Evolutionary conservation across 2,329 filamentous ascomycete genomes (phyloP), one percentile per base, ranked within the genome.

Genomic region (Aspergillus pseudonomiae): DNA sequence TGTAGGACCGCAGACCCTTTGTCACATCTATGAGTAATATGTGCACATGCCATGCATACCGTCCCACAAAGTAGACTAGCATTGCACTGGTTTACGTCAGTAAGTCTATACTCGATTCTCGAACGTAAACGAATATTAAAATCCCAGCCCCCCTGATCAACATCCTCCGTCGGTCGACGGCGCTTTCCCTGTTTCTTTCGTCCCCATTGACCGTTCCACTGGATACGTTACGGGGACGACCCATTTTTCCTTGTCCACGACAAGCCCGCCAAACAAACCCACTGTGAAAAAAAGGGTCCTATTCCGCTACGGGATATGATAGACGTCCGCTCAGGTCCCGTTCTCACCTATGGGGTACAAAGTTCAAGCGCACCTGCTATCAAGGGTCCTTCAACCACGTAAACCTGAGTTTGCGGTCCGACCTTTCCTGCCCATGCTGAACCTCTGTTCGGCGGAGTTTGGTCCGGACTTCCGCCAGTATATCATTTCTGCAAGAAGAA

Each of bases 401-500:
- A 55, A 39, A 55, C 52, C 32, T 53, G 16, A 16, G 50, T 28
- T 53, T 53, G 30, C 16, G 30, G 19, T 32, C 30, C 21, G 52
- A 19, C 52, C n/a, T 30, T 53, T 41, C 30, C 36, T 28, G 36
- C 39, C 16, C 52, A 45, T 19, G 45, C 21, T 24, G 43, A 36
- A 34, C 52, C 54, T 48, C 14, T 55, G 11, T 28, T 36, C n/a
- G n/a, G 21, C 57, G 46, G 57, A 53, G 21, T 28, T 39, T n/a
- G 32, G 30, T 21, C 32, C 57, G 46, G 57, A 41, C 30, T 39
- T 39, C 57, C 57, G 57, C 30, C 32, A 57, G 60, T 43, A 43
- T 46, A 62, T 62, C 60, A 54, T 58, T 58, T 52, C 60, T 62
- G 12, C 43, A 62, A 43, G n/a, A n/a, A 53, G 60, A 52, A 46